Evolutionary conservation across 495 filamentous ascomycete genomes (phyloP).

Genomic region (Neurospora pannonica): DNA sequence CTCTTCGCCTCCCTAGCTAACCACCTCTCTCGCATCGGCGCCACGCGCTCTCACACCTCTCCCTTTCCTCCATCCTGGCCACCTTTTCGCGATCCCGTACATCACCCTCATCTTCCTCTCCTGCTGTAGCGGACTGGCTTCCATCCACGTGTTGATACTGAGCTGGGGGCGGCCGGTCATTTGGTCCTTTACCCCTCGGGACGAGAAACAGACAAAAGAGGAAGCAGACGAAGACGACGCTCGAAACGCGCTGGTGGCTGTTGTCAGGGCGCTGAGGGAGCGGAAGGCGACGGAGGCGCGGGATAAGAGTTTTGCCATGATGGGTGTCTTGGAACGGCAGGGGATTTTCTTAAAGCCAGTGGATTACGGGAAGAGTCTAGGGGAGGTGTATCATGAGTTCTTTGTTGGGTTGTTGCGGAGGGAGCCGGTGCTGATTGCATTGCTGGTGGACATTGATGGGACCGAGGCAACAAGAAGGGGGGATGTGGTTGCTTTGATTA

Average conservation of each 20-base stretch:
- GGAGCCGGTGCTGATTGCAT: background rate
- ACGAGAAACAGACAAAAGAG: background rate
- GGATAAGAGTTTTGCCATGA: background rate
- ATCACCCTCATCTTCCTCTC: background rate
- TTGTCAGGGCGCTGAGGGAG: background rate
- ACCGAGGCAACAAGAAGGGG: background rate
- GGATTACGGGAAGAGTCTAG: background rate
- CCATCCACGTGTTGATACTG: background rate
- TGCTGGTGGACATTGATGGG: background rate
- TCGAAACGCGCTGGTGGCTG: background rate
- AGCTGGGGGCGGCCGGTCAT: background rate
- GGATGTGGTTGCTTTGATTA: background rate
- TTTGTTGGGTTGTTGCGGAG: background rate
- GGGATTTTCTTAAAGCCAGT: background rate
- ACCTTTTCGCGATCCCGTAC: background rate
- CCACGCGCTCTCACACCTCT: background rate
- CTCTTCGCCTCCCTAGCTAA: background rate
- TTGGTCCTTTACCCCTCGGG: background rate
- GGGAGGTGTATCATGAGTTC: background rate
- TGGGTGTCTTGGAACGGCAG: background rate
- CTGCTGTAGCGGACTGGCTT: background rate
- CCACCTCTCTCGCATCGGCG: background rate
- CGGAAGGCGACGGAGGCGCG: background rate
- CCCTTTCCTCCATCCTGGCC: background rate
- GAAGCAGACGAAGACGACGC: background rate